These are phyloP conservation scores for Quercus lobata DNA, from an alignment of 331 rosid genomes.

Conservation along the genomic window DNA sequence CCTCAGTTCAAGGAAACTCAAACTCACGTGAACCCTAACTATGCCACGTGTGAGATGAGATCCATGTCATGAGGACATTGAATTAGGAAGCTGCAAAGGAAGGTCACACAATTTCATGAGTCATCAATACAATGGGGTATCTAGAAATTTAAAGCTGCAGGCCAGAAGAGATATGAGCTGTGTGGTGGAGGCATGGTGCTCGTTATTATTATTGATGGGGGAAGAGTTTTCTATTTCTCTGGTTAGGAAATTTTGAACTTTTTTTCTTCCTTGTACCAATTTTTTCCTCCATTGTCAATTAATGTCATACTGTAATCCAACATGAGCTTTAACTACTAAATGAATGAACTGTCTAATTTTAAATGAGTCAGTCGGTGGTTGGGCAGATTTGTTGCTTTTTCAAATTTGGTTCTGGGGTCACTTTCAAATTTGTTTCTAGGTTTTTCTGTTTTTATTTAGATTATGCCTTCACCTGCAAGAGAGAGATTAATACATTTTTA, in stretches of 20 bases:
- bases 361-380: background rate
- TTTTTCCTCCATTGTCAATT: background rate
- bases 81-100: slow-evolving; percentile 17
- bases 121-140: background rate
- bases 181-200: background rate
- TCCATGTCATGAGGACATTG: slow-evolving; percentile 20
- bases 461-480: background rate
- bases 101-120: background rate
- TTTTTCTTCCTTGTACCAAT: background rate
- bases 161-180: background rate
- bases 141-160: background rate
- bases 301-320: background rate
- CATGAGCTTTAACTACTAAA: background rate
- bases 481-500: background rate
- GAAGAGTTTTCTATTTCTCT: background rate
- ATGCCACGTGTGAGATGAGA: slow-evolving; percentile 1
- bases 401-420: too few relatives aligned
- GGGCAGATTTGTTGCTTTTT: background rate
- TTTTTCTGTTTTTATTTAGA: background rate
- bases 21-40: background rate
- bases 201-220: background rate
- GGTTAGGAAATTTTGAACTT: background rate
- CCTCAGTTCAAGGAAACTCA: background rate
- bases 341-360: background rate
- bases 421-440: background rate